phyloP scores from a whole-genome alignment of 805 yeast genomes.

The Kazachstania viticola region DNA sequence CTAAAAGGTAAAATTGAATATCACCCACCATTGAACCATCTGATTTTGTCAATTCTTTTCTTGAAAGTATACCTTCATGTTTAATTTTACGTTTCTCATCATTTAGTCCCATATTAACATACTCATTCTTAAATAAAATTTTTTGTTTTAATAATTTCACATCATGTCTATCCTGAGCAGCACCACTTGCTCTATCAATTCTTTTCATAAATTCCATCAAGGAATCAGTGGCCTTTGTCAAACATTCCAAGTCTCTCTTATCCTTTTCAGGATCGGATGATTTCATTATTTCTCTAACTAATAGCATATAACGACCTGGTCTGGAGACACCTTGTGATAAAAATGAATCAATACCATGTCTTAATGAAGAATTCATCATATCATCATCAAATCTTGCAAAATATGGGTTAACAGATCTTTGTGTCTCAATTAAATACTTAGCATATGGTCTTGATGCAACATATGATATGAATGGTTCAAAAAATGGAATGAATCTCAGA shows the following conservation, averaged over 20 bases:
- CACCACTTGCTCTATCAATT: slow-evolving; percentile 78
- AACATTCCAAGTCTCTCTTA: slow-evolving; percentile 33
- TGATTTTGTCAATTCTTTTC: slow-evolving; percentile 23
- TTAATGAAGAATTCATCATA: slow-evolving; percentile 53
- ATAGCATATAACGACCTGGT: slow-evolving; percentile 85
- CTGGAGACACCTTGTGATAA: slow-evolving; percentile 92
- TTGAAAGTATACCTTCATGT: slow-evolving; percentile 27
- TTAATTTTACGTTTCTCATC: slow-evolving; percentile 69
- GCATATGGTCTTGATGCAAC: slow-evolving; percentile 95
- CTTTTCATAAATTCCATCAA: slow-evolving; percentile 64
- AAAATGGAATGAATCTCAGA: slow-evolving; percentile 69
- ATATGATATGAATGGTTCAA: slow-evolving; percentile 86
- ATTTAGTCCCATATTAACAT: slow-evolving; percentile 72
- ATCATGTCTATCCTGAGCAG: slow-evolving; percentile 84
- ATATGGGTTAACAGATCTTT: slow-evolving; percentile 76
- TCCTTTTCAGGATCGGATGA: slow-evolving; percentile 72
- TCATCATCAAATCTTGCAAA: slow-evolving; percentile 90
- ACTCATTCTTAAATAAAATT: slow-evolving; percentile 71
- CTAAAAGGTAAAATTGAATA: slow-evolving; percentile 78
- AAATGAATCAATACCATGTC: slow-evolving; percentile 75
- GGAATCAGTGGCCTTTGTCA: slow-evolving; percentile 63
- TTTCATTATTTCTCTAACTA: slow-evolving; percentile 73
- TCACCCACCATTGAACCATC: slow-evolving; percentile 36
- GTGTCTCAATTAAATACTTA: slow-evolving; percentile 88
- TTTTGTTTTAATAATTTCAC: slow-evolving; percentile 78